Evolutionary conservation across 164 flowering plant species (phyloP).

Genomic region (Tetracentron sinense): DNA sequence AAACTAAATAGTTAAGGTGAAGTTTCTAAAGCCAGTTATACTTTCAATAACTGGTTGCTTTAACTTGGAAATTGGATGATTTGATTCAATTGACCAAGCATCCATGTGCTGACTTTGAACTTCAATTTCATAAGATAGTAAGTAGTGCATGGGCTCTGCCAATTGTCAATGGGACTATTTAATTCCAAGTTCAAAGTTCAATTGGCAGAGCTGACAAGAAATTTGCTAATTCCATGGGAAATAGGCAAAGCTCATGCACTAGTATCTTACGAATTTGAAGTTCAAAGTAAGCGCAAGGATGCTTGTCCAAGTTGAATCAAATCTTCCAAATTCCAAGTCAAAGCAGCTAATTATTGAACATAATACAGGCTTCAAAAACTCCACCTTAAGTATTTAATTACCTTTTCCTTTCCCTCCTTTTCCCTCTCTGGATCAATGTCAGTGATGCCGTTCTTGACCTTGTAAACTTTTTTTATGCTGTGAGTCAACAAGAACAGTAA

Average conservation of each 20-base stretch:
- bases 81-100: neutral
- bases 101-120: neutral
- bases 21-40: neutral
- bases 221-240: too few species aligned
- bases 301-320: neutral
- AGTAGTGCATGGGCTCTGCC: too few species aligned
- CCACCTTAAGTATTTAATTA: conserved; percentile 19
- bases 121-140: too few species aligned
- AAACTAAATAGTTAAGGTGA: conserved; percentile 18
- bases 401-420: conserved; percentile 96
- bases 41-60: neutral
- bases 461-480: conserved; percentile 92
- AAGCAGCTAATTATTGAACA: neutral
- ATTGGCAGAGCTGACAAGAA: too few species aligned
- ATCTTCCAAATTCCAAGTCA: neutral
- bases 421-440: conserved; percentile 99
- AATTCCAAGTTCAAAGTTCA: too few species aligned
- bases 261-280: neutral
- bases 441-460: conserved; percentile 88
- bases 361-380: too few species aligned
- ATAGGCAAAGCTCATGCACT: too few species aligned
- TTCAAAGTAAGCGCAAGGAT: neutral
- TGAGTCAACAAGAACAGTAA: conserved; percentile 96
- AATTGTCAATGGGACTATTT: too few species aligned
- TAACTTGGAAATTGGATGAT: neutral